These are phyloP conservation scores for Aphelidium insulamus DNA, from an alignment of 371 early-diverging fungal species.

Conservation along the genomic window DNA sequence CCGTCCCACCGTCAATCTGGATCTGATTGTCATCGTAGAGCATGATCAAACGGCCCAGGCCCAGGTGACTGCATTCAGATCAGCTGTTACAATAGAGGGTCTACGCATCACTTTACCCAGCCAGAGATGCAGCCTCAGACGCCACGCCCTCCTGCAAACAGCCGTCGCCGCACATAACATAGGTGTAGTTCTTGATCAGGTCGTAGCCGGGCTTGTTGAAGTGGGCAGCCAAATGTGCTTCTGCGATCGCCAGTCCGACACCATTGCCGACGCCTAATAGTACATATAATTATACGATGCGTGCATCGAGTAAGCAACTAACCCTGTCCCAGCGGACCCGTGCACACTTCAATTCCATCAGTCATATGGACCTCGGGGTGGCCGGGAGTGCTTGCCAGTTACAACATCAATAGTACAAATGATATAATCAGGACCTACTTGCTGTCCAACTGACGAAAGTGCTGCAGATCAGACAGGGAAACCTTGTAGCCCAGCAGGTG, in stretches of 20 bases:
- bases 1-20: constrained; percentile 84
- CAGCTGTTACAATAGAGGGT: background rate
- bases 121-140: constrained; percentile 90
- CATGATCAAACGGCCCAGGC: constrained; percentile 85
- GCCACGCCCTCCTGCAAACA: constrained; percentile 98
- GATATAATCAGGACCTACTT: constrained; percentile 15
- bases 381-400: constrained; percentile 51
- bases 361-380: constrained; percentile 79
- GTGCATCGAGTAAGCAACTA: background rate
- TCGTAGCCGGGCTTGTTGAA: constrained; percentile 71
- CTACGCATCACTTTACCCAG: no score
- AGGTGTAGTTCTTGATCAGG: constrained; percentile 68
- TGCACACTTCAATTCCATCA: constrained; percentile 89
- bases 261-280: constrained; percentile 47
- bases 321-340: constrained; percentile 99
- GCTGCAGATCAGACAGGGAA: constrained; percentile 76
- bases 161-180: constrained; percentile 88
- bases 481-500: constrained; percentile 79
- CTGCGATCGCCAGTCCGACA: constrained; percentile 91
- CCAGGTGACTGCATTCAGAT: constrained; percentile 77
- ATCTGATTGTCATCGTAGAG: constrained; percentile 96
- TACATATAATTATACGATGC: background rate
- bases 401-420: constrained; percentile 5
- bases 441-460: constrained; percentile 75
- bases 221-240: constrained; percentile 63